Evolutionary conservation across 495 filamentous ascomycete genomes (phyloP).

Genomic region (Endocarpon pusillum): DNA sequence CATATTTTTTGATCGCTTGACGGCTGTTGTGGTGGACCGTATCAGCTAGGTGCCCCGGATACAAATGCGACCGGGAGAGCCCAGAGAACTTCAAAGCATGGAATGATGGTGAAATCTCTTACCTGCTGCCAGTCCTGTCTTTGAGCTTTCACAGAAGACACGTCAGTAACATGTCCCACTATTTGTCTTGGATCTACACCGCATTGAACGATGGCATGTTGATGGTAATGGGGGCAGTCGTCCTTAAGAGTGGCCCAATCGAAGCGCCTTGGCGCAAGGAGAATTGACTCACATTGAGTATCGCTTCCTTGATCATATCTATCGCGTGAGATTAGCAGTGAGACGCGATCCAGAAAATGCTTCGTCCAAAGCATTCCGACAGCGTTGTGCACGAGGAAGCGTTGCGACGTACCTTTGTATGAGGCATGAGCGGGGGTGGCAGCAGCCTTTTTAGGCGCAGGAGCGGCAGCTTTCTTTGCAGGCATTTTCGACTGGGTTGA

Average conservation of each 20-base stretch:
- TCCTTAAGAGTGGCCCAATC: background rate
- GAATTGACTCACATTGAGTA: slow-evolving; percentile 45
- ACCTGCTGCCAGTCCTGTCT: slow-evolving; percentile 49
- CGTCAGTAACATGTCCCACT: slow-evolving; percentile 17
- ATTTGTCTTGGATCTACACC: slow-evolving; percentile 6
- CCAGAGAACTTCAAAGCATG: slow-evolving; percentile 5
- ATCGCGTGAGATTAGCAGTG: slow-evolving; percentile 30
- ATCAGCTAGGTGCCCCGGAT: background rate
- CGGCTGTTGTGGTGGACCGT: slow-evolving; percentile 40
- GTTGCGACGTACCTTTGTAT: slow-evolving; percentile 40
- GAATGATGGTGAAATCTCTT: slow-evolving; percentile 18
- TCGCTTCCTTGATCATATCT: slow-evolving; percentile 56
- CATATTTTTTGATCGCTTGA: slow-evolving; percentile 95
- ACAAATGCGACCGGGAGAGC: slow-evolving; percentile 1
- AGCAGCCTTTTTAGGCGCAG: slow-evolving; percentile 32
- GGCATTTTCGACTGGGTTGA: slow-evolving; percentile 19
- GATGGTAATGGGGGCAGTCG: too few species aligned
- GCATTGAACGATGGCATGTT: slow-evolving; percentile 15
- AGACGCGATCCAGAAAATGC: slow-evolving; percentile 25
- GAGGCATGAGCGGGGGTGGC: slow-evolving; percentile 33
- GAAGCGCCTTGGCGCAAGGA: slow-evolving; percentile 17
- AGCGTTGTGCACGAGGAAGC: slow-evolving; percentile 23
- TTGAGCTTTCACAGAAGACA: slow-evolving; percentile 33
- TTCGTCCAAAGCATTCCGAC: slow-evolving; percentile 24
- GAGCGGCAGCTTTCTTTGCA: slow-evolving; percentile 34